A percentile compares a stretch with the other conserved stretches of the same genome.
These are phyloP conservation scores for Phytophthora capsici DNA, from an alignment of 352 stramenopile genomes.

Conservation along the genomic window DNA sequence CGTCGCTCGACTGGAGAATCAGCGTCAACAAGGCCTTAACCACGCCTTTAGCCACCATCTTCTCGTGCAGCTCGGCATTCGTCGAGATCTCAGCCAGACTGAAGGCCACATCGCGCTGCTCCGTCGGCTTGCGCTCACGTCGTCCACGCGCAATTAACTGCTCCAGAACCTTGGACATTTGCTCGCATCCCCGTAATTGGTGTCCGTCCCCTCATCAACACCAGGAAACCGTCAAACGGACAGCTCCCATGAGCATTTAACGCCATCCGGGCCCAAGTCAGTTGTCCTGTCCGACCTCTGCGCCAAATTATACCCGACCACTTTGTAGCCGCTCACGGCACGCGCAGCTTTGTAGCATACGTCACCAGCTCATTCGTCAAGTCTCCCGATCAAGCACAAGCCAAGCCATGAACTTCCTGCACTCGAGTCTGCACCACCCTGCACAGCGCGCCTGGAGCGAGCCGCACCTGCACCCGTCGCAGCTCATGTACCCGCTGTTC, in stretches of 20 bases:
- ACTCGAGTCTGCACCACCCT: slow-evolving; percentile 84
- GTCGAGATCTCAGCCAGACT: slow-evolving; percentile 96
- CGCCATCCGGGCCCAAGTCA: too few species aligned
- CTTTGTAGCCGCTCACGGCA: slow-evolving; percentile 5
- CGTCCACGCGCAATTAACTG: slow-evolving; percentile 95
- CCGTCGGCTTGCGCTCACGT: slow-evolving; percentile 93
- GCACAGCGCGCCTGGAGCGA: slow-evolving; percentile 87
- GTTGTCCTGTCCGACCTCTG: neutral
- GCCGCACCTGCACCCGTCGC: slow-evolving; percentile 86
- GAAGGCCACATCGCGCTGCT: slow-evolving; percentile 97
- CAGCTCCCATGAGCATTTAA: too few species aligned
- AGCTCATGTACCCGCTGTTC: slow-evolving; percentile 92
- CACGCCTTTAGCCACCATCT: slow-evolving; percentile 95
- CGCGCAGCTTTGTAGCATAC: slow-evolving; percentile 5
- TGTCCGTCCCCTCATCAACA: slow-evolving; percentile 25
- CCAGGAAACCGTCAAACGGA: slow-evolving; percentile 34
- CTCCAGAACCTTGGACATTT: slow-evolving; percentile 95
- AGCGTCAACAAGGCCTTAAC: slow-evolving; percentile 93
- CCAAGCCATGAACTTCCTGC: slow-evolving; percentile 49
- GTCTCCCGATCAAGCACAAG: slow-evolving; percentile 9
- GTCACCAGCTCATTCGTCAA: slow-evolving; percentile 23
- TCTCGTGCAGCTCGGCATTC: slow-evolving; percentile 92
- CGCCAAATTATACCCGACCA: neutral
- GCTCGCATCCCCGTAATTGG: slow-evolving; percentile 2
- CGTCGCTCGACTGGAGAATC: slow-evolving; percentile 91